Base-by-base conservation (phyloP, 2,329 filamentous ascomycete species). In the Pseudophaeomoniella oleicola region DNA sequence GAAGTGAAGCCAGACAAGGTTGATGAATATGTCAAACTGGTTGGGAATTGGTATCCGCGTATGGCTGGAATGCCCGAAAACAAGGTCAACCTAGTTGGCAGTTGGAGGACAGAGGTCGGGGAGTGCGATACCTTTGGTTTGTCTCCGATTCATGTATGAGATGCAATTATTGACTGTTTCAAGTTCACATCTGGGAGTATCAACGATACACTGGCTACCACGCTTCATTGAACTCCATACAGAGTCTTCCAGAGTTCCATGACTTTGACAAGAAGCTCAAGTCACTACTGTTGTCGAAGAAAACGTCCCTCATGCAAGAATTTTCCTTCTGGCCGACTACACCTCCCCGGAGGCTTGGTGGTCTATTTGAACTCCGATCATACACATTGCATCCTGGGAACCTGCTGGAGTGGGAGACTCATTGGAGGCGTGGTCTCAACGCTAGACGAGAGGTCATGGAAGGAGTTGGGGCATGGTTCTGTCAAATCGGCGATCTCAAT, bases 181-280 rank as follows among this genome's bases (percentile, higher is more conserved):
- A 50, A 96, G 90, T 98, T 35, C 90, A 98, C 58, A 98, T 98
- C 52, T 98, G 90, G 90, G 90, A 98, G 60, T 98, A 98, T 60
- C 87, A 96, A 61, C 81, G 87, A 50, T 98, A 96, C 63, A 72
- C 87, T 49, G 90, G 90, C 42, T 96, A 96, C 60, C 90, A 98
- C 60, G 77, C 81, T 42, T 96, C 90, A 14, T 71, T 94, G 33
- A 74, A 94, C 64, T 75, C 72, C 48, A 94, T 96, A 46, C 76
- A 83, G 42, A 65, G 71, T 48, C 84, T 93, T 51, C 81, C 84
- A 44, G 85, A 86, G 13, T 96, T 85, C 57, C 64, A 77, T 46
- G 79, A 73, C 6, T 94, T 94, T 54, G 84, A 94, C 55, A 66
- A 65, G 44, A 82, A 88, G 62, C 78, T 98, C 36, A 87, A 86